Percentiles rank a stretch among this genome's conserved stretches.
Conservation (phyloP, 257 asterid genomes). For the Rauvolfia tetraphylla region DNA sequence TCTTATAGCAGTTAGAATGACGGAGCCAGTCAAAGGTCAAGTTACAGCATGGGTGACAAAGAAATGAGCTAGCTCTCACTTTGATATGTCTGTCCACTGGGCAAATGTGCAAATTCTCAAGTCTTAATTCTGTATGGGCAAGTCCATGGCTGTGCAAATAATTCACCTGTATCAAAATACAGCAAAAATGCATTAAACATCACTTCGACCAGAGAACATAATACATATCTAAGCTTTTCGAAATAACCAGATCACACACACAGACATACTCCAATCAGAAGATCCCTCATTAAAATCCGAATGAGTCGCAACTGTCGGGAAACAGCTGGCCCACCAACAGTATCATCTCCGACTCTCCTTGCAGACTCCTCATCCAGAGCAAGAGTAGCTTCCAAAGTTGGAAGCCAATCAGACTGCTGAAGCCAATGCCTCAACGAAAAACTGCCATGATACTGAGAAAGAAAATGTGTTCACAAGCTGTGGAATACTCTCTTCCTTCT, state of each 20-base stretch:
- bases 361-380: conserved; percentile 84
- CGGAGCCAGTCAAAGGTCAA: background rate
- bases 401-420: conserved; percentile 95
- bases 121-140: conserved; percentile 90
- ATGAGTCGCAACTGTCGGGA: conserved; percentile 79
- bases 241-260: conserved; percentile 13
- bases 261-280: conserved; percentile 75
- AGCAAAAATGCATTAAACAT: conserved; percentile 6
- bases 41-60: background rate
- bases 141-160: conserved; percentile 96
- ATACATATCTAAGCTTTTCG: background rate
- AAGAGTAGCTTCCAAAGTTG: conserved; percentile 90
- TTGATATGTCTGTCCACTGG: conserved; percentile 87
- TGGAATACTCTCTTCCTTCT: background rate
- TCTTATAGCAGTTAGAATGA: background rate
- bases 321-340: conserved; percentile 89
- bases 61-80: conserved; percentile 44
- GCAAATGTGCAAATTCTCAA: conserved; percentile 88
- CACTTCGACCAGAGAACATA: conserved; percentile 10
- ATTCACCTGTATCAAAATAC: conserved; percentile 62
- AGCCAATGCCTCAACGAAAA: conserved; percentile 96
- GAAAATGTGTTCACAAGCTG: background rate
- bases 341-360: conserved; percentile 85
- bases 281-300: conserved; percentile 88
- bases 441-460: conserved; percentile 81